These are phyloP conservation scores for Anisodus acutangulus DNA, from an alignment of 257 asterid species.

Conservation along the genomic window DNA sequence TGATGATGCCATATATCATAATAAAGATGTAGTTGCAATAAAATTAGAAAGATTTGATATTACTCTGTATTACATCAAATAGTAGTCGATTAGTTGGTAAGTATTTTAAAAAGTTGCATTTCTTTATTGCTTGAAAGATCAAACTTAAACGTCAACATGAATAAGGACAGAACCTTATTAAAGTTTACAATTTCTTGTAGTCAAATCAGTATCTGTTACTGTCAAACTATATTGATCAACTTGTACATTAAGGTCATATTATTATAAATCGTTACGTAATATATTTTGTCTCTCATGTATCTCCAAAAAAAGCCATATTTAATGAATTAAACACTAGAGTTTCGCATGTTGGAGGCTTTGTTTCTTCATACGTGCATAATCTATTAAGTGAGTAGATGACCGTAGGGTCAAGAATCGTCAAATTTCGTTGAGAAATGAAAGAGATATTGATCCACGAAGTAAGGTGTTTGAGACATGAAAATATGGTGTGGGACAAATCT, in stretches of 20 bases:
- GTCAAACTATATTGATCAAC: neutral
- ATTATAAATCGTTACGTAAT: neutral
- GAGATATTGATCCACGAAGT: no score
- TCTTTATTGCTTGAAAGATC: neutral
- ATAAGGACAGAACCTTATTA: no score
- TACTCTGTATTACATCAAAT: no score
- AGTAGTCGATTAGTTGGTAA: neutral
- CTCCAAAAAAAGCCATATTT: neutral
- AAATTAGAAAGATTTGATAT: neutral
- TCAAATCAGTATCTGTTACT: neutral
- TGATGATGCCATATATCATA: neutral
- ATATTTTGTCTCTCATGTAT: neutral
- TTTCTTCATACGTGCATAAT: no score
- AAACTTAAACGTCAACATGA: no score
- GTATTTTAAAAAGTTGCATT: neutral
- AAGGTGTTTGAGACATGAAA: no score
- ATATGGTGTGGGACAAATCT: no score
- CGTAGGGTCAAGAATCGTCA: no score
- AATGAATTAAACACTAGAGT: no score
- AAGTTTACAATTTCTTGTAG: neutral
- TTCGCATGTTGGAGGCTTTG: no score
- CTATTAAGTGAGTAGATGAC: no score
- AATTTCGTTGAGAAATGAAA: no score
- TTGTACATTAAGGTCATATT: neutral
- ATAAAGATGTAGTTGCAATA: neutral